These are phyloP conservation scores for Simmondsia chinensis DNA, from an alignment of 148 eudicot genomes.

Conservation along the genomic window DNA sequence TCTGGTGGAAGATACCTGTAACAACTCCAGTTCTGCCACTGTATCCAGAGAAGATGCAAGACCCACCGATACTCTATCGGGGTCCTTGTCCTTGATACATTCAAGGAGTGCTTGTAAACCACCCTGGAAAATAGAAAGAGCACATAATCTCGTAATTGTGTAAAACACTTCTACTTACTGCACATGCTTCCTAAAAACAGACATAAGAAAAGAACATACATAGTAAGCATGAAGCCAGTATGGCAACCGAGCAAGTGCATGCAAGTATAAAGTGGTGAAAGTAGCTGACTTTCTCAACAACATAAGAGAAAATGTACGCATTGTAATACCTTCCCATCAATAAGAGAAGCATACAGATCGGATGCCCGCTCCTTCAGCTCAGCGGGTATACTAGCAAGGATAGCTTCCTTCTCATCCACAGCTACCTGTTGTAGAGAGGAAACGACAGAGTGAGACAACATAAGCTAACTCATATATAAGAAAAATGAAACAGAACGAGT, in stretches of 20 bases:
- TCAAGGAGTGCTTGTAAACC: slow-evolving; percentile 67
- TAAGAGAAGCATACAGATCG: slow-evolving; percentile 55
- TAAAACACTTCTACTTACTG: too few relatives aligned
- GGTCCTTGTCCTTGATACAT: slow-evolving; percentile 64
- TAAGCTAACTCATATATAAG: too few relatives aligned
- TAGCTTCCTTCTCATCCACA: slow-evolving; percentile 78
- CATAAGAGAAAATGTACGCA: neutral
- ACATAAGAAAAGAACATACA: neutral
- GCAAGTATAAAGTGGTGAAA: neutral
- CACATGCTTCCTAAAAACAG: too few relatives aligned
- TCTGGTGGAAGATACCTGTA: slow-evolving; percentile 49
- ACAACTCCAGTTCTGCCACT: slow-evolving; percentile 75
- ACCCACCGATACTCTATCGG: slow-evolving; percentile 78
- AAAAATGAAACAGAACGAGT: too few relatives aligned
- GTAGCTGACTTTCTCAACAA: neutral
- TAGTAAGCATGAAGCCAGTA: too few relatives aligned
- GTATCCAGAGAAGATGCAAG: slow-evolving; percentile 88
- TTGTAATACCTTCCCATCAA: slow-evolving; percentile 74
- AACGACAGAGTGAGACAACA: too few relatives aligned
- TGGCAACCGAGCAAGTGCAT: too few relatives aligned
- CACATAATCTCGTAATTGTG: neutral
- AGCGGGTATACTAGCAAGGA: slow-evolving; percentile 64
- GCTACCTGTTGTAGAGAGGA: slow-evolving; percentile 48
- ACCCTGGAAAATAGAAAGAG: slow-evolving; percentile 38
- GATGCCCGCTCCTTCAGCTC: slow-evolving; percentile 62